Percentiles rank a stretch among this genome's conserved stretches.
Evolutionary conservation across 1,139 yeast genomes (phyloP).

Genomic region (Yamadazyma dushanensis): DNA sequence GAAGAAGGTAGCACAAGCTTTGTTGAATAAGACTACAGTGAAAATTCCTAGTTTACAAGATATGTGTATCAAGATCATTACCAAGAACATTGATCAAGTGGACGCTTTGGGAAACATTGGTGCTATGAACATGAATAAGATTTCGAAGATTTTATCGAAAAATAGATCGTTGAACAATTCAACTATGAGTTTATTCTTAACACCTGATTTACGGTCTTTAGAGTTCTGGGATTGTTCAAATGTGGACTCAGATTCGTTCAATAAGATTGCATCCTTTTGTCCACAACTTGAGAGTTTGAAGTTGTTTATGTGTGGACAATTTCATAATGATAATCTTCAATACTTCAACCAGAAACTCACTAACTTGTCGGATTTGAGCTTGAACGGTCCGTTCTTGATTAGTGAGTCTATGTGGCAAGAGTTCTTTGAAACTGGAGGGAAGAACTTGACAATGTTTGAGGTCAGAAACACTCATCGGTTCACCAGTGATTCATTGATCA

Average conservation of each 20-base stretch:
- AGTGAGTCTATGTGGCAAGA: conserved; percentile 74
- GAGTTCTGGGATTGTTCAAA: conserved; percentile 94
- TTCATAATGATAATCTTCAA: conserved; percentile 72
- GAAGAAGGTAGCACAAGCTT: conserved; percentile 78
- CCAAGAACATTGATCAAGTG: conserved; percentile 72
- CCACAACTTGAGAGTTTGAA: conserved; percentile 69
- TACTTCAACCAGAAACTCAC: conserved; percentile 62
- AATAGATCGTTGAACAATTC: conserved; percentile 74
- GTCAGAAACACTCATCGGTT: conserved; percentile 84
- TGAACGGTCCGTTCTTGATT: conserved; percentile 89
- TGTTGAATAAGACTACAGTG: conserved; percentile 68
- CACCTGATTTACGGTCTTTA: conserved; percentile 53
- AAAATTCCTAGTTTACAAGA: conserved; percentile 76
- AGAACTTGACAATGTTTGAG: conserved; percentile 45
- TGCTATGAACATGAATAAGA: conserved; percentile 57
- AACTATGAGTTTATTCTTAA: conserved; percentile 72
- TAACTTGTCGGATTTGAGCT: conserved; percentile 49
- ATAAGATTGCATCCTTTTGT: conserved; percentile 74
- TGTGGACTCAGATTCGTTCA: conserved; percentile 63
- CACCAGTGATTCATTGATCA: conserved; percentile 61
- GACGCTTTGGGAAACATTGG: conserved; percentile 84
- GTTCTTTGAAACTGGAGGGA: conserved; percentile 54
- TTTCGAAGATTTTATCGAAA: conserved; percentile 72
- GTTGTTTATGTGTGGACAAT: conserved; percentile 89
- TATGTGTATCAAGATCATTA: conserved; percentile 68